These are phyloP conservation scores for Diplodia intermedia DNA, from an alignment of 2,329 filamentous ascomycete genomes.

Conservation along the genomic window DNA sequence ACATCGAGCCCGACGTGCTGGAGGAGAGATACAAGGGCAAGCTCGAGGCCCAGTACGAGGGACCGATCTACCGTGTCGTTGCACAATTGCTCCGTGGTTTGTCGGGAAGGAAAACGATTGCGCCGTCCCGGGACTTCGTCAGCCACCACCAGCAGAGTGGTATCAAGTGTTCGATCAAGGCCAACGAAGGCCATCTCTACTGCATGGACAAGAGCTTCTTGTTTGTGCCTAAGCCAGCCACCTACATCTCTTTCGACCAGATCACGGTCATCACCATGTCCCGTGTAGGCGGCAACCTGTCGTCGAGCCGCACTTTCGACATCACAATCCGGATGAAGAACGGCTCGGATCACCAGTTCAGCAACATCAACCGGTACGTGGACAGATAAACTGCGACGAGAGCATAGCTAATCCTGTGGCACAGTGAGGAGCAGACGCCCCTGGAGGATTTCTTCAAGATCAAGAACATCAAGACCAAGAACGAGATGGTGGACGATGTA, in stretches of 20 bases:
- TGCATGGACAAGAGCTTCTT: constrained; percentile 98
- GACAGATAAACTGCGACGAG: background rate
- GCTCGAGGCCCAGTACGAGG: constrained; percentile 87
- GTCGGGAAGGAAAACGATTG: constrained; percentile 92
- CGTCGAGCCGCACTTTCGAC: constrained; percentile 93
- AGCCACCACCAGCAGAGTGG: constrained; percentile 93
- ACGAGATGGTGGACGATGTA: constrained; percentile 96
- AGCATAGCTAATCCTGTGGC: constrained; percentile 36
- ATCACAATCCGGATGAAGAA: constrained; percentile 92
- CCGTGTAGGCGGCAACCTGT: constrained; percentile 90
- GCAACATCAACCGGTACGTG: constrained; percentile 90
- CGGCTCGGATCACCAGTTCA: constrained; percentile 92
- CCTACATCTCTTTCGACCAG: constrained; percentile 95
- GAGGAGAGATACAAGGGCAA: constrained; percentile 89
- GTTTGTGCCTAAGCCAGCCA: constrained; percentile 98
- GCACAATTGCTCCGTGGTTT: constrained; percentile 94
- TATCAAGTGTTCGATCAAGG: constrained; percentile 99
- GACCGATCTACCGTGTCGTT: constrained; percentile 90
- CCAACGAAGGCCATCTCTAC: constrained; percentile 96
- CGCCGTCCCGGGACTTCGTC: constrained; percentile 91
- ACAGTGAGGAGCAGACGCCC: constrained; percentile 86
- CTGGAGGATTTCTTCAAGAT: constrained; percentile 98
- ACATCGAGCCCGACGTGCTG: constrained; percentile 89
- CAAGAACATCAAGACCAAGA: constrained; percentile 95
- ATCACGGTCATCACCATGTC: constrained; percentile 92